These are phyloP conservation scores for Suhomyces terraborum DNA, from an alignment of 1,139 yeast species.

Conservation along the genomic window DNA sequence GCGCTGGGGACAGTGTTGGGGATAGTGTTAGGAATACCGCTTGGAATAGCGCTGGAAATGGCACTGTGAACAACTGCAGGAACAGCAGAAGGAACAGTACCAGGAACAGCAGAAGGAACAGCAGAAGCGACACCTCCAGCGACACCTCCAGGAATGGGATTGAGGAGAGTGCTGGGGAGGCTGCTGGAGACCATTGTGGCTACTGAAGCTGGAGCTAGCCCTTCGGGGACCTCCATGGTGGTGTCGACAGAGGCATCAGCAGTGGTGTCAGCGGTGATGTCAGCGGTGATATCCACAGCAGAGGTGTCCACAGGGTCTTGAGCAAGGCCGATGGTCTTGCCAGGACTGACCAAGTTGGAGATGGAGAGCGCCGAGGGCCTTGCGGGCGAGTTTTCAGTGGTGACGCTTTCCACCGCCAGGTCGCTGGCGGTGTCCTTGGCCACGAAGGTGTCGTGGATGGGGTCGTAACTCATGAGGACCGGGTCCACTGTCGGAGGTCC, in stretches of 20 bases:
- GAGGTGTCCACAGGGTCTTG: not conserved
- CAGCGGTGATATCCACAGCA: not conserved
- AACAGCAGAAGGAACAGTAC: not conserved
- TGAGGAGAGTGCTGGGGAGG: too few species aligned
- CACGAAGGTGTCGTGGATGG: slow-evolving; percentile 23
- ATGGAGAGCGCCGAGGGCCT: slow-evolving; percentile 17
- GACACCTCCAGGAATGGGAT: too few species aligned
- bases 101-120: not conserved
- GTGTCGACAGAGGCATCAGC: not conserved
- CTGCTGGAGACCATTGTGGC: too few species aligned
- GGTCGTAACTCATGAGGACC: slow-evolving; percentile 22
- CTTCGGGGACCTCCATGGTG: not conserved
- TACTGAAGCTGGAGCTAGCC: too few species aligned
- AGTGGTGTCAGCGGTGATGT: not conserved
- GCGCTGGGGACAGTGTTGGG: not conserved
- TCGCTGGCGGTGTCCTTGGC: slow-evolving; percentile 13
- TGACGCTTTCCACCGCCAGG: not conserved
- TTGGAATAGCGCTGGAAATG: not conserved
- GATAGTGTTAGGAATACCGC: not conserved
- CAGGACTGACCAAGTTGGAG: slow-evolving; percentile 18
- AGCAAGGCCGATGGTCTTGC: not conserved
- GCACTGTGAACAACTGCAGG: not conserved
- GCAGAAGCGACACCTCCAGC: too few species aligned
- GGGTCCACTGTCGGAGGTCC: not conserved
- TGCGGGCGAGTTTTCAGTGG: slow-evolving; percentile 3